A percentile compares a stretch with the other conserved stretches of the same genome.
Evolutionary conservation across 192 early-diverging fungal genomes (phyloP).

Genomic region (Pilaira anomala): DNA sequence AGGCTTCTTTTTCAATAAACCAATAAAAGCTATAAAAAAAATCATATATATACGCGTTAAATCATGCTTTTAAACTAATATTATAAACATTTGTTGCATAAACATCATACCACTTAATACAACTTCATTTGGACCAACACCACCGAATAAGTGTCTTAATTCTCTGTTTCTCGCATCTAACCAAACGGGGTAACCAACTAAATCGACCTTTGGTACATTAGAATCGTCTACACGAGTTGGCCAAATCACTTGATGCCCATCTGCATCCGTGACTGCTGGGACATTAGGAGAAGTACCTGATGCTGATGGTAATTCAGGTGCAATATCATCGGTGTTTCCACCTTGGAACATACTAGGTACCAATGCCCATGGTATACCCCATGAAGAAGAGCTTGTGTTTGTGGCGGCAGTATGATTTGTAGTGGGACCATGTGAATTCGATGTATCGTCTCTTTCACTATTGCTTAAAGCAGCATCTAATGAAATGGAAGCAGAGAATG

Average conservation of each 20-base stretch:
- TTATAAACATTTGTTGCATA: neutral
- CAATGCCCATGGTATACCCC: slow-evolving; percentile 40
- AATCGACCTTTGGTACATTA: slow-evolving; percentile 23
- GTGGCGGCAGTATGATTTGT: neutral
- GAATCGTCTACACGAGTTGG: slow-evolving; percentile 23
- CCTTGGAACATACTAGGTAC: slow-evolving; percentile 39
- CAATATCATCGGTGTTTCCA: neutral
- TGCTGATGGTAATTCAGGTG: neutral
- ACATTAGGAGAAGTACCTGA: slow-evolving; percentile 3
- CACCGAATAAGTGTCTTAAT: slow-evolving; percentile 31
- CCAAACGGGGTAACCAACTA: slow-evolving; percentile 13
- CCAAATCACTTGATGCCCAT: slow-evolving; percentile 31
- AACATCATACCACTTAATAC: slow-evolving; percentile 32
- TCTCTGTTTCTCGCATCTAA: slow-evolving; percentile 32
- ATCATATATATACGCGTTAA: too few relatives aligned
- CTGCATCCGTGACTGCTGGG: slow-evolving; percentile 1
- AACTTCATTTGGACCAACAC: slow-evolving; percentile 26
- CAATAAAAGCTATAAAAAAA: slow-evolving; percentile 12
- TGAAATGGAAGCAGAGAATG: slow-evolving; percentile 4
- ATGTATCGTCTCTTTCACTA: too few relatives aligned
- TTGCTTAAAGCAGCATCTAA: too few relatives aligned
- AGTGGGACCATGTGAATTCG: too few relatives aligned
- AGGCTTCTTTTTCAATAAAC: slow-evolving; percentile 28
- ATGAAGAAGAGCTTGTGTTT: slow-evolving; percentile 3
- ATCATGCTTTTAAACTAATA: neutral